Evolutionary conservation across 805 yeast species (phyloP).

Genomic region (Suhomyces faveliae): DNA sequence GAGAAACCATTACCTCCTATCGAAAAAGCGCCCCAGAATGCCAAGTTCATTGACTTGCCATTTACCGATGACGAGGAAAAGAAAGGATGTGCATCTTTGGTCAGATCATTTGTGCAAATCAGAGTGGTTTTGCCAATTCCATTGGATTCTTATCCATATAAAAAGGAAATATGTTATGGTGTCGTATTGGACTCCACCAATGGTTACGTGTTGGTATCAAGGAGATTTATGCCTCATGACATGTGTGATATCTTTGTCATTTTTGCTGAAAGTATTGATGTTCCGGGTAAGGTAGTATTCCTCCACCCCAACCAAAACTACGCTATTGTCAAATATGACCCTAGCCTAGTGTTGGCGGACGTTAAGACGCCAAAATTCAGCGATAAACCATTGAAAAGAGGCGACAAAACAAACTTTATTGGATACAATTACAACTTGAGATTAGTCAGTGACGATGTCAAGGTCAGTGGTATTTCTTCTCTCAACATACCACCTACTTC

Average conservation of each 20-base stretch:
- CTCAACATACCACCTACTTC: constrained; percentile 69
- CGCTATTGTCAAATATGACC: constrained; percentile 81
- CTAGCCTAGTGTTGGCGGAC: constrained; percentile 67
- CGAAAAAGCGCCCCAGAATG: constrained; percentile 54
- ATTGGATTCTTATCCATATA: constrained; percentile 70
- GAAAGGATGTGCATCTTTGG: constrained; percentile 52
- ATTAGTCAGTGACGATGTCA: constrained; percentile 70
- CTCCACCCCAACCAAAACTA: constrained; percentile 86
- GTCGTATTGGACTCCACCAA: constrained; percentile 75
- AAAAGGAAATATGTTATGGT: constrained; percentile 66
- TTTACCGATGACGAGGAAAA: constrained; percentile 40
- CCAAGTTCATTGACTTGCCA: constrained; percentile 70
- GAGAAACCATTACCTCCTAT: constrained; percentile 62
- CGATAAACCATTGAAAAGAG: constrained; percentile 58
- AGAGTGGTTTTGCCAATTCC: constrained; percentile 63
- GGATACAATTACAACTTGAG: constrained; percentile 75
- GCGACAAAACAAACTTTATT: constrained; percentile 73
- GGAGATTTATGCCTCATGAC: constrained; percentile 81
- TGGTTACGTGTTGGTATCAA: constrained; percentile 78
- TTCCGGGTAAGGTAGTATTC: constrained; percentile 78
- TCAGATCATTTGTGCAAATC: constrained; percentile 71
- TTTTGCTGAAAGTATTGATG: constrained; percentile 79
- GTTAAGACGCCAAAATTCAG: constrained; percentile 67
- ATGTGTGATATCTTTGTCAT: constrained; percentile 71
- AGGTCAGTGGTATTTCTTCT: constrained; percentile 73